phyloP scores from a whole-genome alignment of 1,284 basidiomycete genomes.

The Stereum hirsutum region DNA sequence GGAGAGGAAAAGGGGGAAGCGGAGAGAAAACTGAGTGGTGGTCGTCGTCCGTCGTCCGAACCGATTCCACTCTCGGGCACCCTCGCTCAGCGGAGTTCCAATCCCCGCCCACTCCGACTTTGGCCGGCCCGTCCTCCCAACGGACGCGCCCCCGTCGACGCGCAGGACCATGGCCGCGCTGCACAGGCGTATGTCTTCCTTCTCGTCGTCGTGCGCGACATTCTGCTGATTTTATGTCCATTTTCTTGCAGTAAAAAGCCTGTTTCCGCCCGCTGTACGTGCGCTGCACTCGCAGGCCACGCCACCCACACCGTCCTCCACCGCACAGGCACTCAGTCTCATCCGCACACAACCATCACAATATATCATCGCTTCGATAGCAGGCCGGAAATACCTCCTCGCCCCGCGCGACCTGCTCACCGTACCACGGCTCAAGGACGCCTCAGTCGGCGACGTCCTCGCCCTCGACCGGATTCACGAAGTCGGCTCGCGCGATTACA shows the following conservation, averaged over 20 bases:
- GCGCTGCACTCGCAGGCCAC: constrained; percentile 20
- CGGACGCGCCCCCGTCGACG: constrained; percentile 4
- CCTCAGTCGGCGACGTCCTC: constrained; percentile 79
- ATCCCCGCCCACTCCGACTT: not conserved
- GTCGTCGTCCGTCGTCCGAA: constrained; percentile 14
- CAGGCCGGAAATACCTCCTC: constrained; percentile 82
- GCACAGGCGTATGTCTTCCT: constrained; percentile 19
- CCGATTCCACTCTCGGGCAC: constrained; percentile 6
- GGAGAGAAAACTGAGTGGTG: constrained; percentile 27
- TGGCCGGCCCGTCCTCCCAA: constrained; percentile 9
- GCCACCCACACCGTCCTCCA: constrained; percentile 16
- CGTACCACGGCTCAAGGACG: constrained; percentile 78
- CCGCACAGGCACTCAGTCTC: constrained; percentile 48
- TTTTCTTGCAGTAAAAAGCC: too few relatives aligned
- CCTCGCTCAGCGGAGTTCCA: constrained; percentile 1
- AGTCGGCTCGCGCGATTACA: constrained; percentile 91
- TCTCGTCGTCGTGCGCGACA: constrained; percentile 1
- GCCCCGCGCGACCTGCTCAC: constrained; percentile 88
- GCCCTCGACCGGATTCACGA: constrained; percentile 85
- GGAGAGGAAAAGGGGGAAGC: constrained; percentile 22
- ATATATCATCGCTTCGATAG: constrained; percentile 88
- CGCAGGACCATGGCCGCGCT: constrained; percentile 19
- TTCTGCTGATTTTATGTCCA: constrained; percentile 6
- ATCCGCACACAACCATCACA: constrained; percentile 76
- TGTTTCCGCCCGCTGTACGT: constrained; percentile 13